phyloP scores from a whole-genome alignment of 2,329 filamentous ascomycete genomes.

The Diplodia sapinea region DNA sequence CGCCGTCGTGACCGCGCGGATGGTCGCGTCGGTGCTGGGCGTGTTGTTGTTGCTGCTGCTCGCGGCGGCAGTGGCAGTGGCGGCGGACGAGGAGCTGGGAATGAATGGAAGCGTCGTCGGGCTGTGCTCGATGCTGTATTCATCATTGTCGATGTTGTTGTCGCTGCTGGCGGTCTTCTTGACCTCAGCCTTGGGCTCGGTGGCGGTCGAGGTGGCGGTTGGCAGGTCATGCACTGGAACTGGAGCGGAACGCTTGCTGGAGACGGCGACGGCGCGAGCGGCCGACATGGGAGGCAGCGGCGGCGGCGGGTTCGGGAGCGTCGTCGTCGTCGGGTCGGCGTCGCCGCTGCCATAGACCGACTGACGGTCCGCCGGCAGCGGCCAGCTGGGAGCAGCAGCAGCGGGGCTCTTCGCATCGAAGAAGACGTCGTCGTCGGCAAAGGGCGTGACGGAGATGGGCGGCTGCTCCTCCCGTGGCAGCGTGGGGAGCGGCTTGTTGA shows the following conservation, averaged over 20 bases:
- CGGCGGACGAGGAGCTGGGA: background rate
- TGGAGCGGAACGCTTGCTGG: background rate
- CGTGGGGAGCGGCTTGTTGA: slow-evolving; percentile 9
- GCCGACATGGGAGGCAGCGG: background rate
- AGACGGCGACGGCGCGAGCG: background rate
- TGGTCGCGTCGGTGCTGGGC: no score
- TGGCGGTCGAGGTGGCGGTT: no score
- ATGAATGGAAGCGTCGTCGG: background rate
- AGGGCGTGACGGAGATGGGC: background rate
- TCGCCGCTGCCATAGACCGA: background rate
- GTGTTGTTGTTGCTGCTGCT: no score
- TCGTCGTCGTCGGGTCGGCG: background rate
- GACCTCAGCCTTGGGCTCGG: background rate
- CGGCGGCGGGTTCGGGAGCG: background rate
- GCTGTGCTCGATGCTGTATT: no score
- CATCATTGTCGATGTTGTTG: no score
- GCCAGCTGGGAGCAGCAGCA: background rate
- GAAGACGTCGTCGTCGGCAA: background rate
- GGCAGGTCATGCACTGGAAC: background rate
- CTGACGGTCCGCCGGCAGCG: background rate
- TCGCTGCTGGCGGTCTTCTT: background rate
- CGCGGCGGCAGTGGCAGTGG: no score
- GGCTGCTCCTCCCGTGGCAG: background rate
- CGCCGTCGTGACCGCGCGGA: no score
- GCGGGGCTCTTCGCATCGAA: background rate